Evolutionary conservation across 2,329 filamentous ascomycete species (phyloP), one percentile per base, ranked within the genome.

Genomic region (Pseudocercospora eumusae): DNA sequence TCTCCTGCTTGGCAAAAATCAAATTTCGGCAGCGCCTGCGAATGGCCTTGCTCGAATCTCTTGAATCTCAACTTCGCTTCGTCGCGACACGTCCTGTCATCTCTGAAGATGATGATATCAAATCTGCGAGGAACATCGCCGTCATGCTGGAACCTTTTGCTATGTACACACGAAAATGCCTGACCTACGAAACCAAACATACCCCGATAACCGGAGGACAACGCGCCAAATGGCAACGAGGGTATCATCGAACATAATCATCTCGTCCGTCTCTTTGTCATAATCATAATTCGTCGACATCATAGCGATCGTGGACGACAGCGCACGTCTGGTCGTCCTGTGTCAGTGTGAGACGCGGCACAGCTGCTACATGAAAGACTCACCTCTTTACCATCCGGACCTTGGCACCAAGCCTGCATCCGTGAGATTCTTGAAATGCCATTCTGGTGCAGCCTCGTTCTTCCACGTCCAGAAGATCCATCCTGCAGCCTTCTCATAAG

Each of bases 401-500:
- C 28, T 23, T 23, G 52, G 72, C 47, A 75, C 69, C 54, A 76
- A 62, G 23, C 79, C 79, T 31, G 75, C 76, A 25, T 70, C 71
- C 13, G 78, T 66, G 61, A 81, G 68, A 21, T 76, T 74, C 68
- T 80, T 67, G 77, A 81, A 80, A 60, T 82, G 76, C 79, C 80
- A 81, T 65, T 81, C 80, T 2, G 80, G 79, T 33, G 79, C 78
- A 23, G 74, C 74, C 68, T 82, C 80, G 0, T 78, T 81, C 75
- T 81, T 81, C 79, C 79, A 81, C 4, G 76, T 79, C 80, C 80
- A 82, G 71, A 80, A 81, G 66, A 81, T 79, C 80, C 80, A 82
- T 1, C 80, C 80, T 2, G 66, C 73, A 4, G 77, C 78, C 73
- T 79, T 79, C 72, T 82, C 80, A 59, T 75, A 82, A 0, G 76